phyloP scores from a whole-genome alignment of 2,329 filamentous ascomycete species.

The Clarireedia sp. region DNA sequence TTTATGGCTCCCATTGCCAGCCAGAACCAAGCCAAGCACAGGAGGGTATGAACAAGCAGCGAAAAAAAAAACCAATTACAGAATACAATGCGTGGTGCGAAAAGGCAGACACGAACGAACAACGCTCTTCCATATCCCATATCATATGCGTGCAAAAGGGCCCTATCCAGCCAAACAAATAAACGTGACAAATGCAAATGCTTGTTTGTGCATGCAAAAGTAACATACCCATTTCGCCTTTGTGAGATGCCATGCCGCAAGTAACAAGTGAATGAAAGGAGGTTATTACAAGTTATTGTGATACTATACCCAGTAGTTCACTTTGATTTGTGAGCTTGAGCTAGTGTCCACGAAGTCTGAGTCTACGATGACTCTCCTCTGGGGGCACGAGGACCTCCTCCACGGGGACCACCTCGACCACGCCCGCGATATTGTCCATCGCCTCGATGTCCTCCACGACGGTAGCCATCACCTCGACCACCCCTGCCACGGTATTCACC shows the following conservation, averaged over 20 bases:
- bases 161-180: constrained; percentile 10
- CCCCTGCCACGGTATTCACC: constrained; percentile 35
- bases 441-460: constrained; percentile 33
- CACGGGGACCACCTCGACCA: constrained; percentile 18
- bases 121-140: constrained; percentile 7
- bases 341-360: not conserved
- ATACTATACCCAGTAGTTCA: not conserved
- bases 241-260: constrained; percentile 11
- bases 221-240: constrained; percentile 11
- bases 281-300: constrained; percentile 7
- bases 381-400: constrained; percentile 19
- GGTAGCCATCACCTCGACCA: constrained; percentile 40
- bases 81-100: not conserved
- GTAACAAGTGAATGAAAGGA: constrained; percentile 9
- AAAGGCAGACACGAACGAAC: not conserved
- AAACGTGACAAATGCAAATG: constrained; percentile 10
- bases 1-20: not conserved
- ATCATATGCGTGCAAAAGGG: constrained; percentile 1
- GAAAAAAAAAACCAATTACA: constrained; percentile 7
- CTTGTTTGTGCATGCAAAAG: constrained; percentile 10
- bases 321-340: not conserved
- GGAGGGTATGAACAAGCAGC: constrained; percentile 8
- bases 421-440: constrained; percentile 32
- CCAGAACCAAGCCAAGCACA: not conserved
- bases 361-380: constrained; percentile 9